Evolutionary conservation across 2,329 filamentous ascomycete species (phyloP).

Genomic region (Magnaporthiopsis rhizophila): DNA sequence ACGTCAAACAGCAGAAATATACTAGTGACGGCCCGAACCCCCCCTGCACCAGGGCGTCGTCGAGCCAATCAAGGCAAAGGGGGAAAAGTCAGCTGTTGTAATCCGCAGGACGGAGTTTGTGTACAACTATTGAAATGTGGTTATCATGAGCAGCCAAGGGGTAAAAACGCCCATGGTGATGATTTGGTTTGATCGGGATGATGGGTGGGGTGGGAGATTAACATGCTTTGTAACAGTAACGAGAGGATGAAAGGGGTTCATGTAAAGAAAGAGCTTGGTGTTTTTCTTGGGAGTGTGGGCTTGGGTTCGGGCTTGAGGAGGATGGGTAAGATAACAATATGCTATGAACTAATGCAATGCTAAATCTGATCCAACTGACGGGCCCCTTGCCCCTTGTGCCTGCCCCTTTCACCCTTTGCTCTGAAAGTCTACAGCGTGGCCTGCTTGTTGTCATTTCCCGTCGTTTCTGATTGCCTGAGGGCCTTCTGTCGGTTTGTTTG

Average conservation of each 20-base stretch:
- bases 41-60: not conserved
- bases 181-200: not conserved
- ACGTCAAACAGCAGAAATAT: not conserved
- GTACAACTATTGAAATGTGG: not conserved
- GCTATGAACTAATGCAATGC: slow-evolving; percentile 1
- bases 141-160: not conserved
- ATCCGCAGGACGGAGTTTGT: not conserved
- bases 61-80: not conserved
- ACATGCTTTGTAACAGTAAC: not conserved
- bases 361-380: not conserved
- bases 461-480: too few species aligned
- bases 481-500: not conserved
- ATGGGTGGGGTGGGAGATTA: not conserved
- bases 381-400: not conserved
- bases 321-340: not conserved
- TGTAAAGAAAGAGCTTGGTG: not conserved
- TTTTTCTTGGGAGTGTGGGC: not conserved
- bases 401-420: too few species aligned
- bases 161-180: not conserved
- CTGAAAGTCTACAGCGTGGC: too few species aligned
- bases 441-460: not conserved
- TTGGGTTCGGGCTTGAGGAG: not conserved
- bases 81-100: not conserved
- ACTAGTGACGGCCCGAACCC: not conserved
- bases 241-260: not conserved